Evolutionary conservation across 352 stramenopile species (phyloP), one percentile per base, ranked within the genome.

Genomic region (Globisporangium spiculum): DNA sequence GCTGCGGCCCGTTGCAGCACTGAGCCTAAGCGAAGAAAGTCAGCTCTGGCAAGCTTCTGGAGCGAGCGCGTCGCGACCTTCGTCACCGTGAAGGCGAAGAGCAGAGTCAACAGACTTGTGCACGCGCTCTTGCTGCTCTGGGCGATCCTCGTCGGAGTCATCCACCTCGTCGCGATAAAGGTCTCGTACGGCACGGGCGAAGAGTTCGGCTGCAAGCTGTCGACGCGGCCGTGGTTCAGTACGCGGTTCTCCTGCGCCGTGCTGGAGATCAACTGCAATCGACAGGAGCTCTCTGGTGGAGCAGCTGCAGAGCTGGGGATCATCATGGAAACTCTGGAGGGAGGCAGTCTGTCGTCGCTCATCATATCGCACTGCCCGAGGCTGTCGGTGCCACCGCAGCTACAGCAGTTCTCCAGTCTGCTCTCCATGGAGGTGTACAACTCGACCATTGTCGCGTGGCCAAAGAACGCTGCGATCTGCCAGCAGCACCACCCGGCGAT

Each of bases 401-500:
- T 80, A 4, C 71, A 76, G 53, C 48, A 58, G 5, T 80, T 80
- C 50, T 71, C 66, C 3, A 62, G 61, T 10, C 22, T 80, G 22
- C 66, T 76, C 38, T 72, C 69, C 7, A 57, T 80, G 22, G 67
- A 78, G 54, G 41, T 80, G n/a, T 80, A 76, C 63, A 76, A 80
- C 54, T 75, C 65, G 46, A 78, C 68, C 5, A 69, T 80, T 44
- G 66, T 69, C 12, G 64, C 58, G 46, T 78, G 71, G 74, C 36
- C 65, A 5, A 32, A 36, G 4, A 66, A 27, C 18, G 65, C 74
- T 38, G 75, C 68, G 18, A 36, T 80, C 18, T 72, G 69, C 4
- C 36, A 52, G 14, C 60, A 61, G 22, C 63, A 59, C 5, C 74
- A 76, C 41, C 50, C 65, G 9, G 44, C 34, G 3, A 70, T 70